Percentiles rank a stretch among this genome's conserved stretches.
These are phyloP conservation scores for Sugiyamaella floridensis DNA, from an alignment of 805 yeast species.

Conservation along the genomic window DNA sequence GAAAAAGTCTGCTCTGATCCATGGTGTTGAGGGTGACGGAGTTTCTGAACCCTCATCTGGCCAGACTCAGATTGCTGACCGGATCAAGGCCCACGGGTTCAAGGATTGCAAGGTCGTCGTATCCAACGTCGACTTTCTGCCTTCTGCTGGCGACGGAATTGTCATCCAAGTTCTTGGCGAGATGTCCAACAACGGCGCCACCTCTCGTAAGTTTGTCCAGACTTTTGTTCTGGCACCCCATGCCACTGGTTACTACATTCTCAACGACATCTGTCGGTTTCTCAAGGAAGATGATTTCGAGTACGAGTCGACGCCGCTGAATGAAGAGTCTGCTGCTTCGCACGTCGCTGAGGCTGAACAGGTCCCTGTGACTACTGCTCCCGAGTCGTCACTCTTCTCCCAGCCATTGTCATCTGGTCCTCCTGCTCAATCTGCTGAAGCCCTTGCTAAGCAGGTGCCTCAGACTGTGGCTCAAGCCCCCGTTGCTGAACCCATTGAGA, in stretches of 20 bases:
- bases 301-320: slow-evolving; percentile 15
- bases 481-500: background rate
- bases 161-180: slow-evolving; percentile 37
- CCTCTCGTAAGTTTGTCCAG: slow-evolving; percentile 34
- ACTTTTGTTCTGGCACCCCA: slow-evolving; percentile 34
- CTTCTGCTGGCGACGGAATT: slow-evolving; percentile 28
- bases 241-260: slow-evolving; percentile 28
- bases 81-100: slow-evolving; percentile 26
- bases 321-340: background rate
- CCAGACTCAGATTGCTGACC: slow-evolving; percentile 28
- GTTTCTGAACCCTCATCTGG: slow-evolving; percentile 24
- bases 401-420: background rate
- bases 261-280: slow-evolving; percentile 34
- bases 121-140: slow-evolving; percentile 33
- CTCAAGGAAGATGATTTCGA: slow-evolving; percentile 29
- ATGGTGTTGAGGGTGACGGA: slow-evolving; percentile 34
- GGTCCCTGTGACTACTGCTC: background rate
- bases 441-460: background rate
- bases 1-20: slow-evolving; percentile 29
- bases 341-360: background rate
- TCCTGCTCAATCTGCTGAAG: background rate
- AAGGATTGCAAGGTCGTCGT: slow-evolving; percentile 32
- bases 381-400: background rate
- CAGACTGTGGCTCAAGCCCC: background rate
- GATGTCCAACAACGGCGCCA: slow-evolving; percentile 29